Base-by-base conservation (phyloP, 129 eudicot species). In the Helichrysum umbraculigerum region DNA sequence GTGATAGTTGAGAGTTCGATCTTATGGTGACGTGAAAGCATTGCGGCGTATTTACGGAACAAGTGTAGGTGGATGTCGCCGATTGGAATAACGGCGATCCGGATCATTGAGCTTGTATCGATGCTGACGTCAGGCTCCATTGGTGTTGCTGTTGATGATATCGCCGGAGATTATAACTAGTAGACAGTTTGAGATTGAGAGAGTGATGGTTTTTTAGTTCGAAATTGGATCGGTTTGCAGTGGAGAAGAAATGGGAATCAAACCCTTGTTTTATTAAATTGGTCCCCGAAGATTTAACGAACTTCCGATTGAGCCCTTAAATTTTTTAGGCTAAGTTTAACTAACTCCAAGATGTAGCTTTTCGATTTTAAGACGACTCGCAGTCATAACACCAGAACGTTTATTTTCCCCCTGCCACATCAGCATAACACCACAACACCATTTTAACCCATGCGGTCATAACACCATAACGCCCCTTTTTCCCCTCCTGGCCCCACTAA, bases 41-140 rank as follows among this genome's bases (percentile, higher is more conserved):
- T 83, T 34, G 85, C 78, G 71, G 87, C 89, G 83, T 94, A 94
- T 59, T 94, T 91, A 21, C 97, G 92, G 84, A 94, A 91, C 60
- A 87, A 84, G 28, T 81, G 77, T 1, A 82, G 73, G 20, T 87
- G 81, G 85, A 93, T 91, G 22, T 71, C 68, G 29, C 93, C 92
- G 91, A 93, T 85, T 35, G 98, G 96, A 20, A 93, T 51, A 19
- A 93, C 96, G 35, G 97, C 96, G 77, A 88, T 82, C 39, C 98
- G 89, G 84, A 93, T 93, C 85, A 82, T 91, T 70, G 88, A 80
- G 81, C 92, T 91, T 9, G 96, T 85, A 6, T 87, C 98, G 81
- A 93, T 88, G 90, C 98, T 88, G 66, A 89, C 98, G 80, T 93
- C 98, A 32, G 98, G 98, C 73, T 91, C 98, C 98, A 93, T 57